phyloP scores from a whole-genome alignment of 2,329 filamentous ascomycete genomes.

The Talaromyces funiculosus region DNA sequence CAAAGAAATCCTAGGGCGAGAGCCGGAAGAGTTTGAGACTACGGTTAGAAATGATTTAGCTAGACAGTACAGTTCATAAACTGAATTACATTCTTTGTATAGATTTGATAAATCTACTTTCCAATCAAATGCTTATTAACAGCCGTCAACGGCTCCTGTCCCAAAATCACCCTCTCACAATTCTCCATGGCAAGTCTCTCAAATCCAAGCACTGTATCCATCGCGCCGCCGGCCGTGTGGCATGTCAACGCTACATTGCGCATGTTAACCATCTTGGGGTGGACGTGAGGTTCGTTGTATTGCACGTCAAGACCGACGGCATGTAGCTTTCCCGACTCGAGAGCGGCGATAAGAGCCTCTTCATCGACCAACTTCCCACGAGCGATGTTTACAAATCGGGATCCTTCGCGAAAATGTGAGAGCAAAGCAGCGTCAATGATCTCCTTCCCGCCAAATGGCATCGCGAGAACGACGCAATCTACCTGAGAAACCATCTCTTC shows the following conservation, averaged over 20 bases:
- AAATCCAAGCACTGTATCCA: slow-evolving; percentile 45
- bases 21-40: slow-evolving; percentile 40
- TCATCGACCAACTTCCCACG: slow-evolving; percentile 51
- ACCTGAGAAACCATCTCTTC: slow-evolving; percentile 37
- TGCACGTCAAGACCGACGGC: slow-evolving; percentile 52
- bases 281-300: slow-evolving; percentile 49
- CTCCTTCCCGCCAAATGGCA: slow-evolving; percentile 35
- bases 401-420: slow-evolving; percentile 43
- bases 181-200: slow-evolving; percentile 43
- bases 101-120: neutral
- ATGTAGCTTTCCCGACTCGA: slow-evolving; percentile 43
- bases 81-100: neutral
- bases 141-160: slow-evolving; percentile 9
- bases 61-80: neutral
- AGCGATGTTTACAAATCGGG: slow-evolving; percentile 49
- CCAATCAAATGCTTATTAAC: slow-evolving; percentile 13
- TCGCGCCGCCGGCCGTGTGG: slow-evolving; percentile 44
- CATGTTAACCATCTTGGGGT: slow-evolving; percentile 35
- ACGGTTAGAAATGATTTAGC: slow-evolving; percentile 15
- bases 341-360: slow-evolving; percentile 42
- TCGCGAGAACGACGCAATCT: slow-evolving; percentile 43
- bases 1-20: slow-evolving; percentile 37
- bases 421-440: slow-evolving; percentile 39
- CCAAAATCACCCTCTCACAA: slow-evolving; percentile 21
- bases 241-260: slow-evolving; percentile 42